Evolutionary conservation across 2,329 filamentous ascomycete genomes (phyloP), one percentile per base, ranked within the genome.

Genomic region (Curvularia sp.): DNA sequence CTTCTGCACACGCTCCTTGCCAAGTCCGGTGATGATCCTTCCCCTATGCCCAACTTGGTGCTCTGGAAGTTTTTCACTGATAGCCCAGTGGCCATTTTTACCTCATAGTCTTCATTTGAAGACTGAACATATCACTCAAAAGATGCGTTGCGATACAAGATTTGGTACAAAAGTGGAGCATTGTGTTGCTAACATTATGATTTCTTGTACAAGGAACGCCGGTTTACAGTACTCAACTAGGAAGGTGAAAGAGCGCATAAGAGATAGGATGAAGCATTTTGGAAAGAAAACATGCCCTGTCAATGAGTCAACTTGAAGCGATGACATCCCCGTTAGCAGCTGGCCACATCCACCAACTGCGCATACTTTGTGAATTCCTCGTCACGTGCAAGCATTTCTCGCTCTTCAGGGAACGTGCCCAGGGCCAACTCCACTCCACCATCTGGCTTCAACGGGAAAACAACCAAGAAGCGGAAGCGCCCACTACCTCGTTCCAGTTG

Each of bases 351-450:
- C 30, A 66, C 44, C 13, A 68, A 48, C 49, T 58, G 31, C 10
- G 61, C 77, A 67, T 77, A 82, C 44, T 63, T 76, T 10, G 15
- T 54, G 57, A 84, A 84, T 48, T 79, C 75, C 22, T 74, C 68
- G 66, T 85, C 83, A 1, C 3, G 47, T 59, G 63, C 79, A 51
- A 86, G 63, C 50, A 69, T 70, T 38, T 77, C 71, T 26, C 85
- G 75, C 63, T 85, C 84, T 35, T 82, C 82, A 22, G 63, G 60
- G 9, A 61, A 60, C 0, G 61, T 67, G 0, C 65, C 63, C 10
- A 68, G 33, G 0, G 53, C 59, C 12, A 69, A 53, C 54, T 69
- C 66, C 3, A 69, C 52, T 22, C 65, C 60, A 4, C 65, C 63
- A 66, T 75, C 69, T 3, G 47, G 30, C 43, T 61, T 70, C 60